These are phyloP conservation scores for Coleophoma crateriformis DNA, from an alignment of 2,329 filamentous ascomycete species.

Conservation along the genomic window DNA sequence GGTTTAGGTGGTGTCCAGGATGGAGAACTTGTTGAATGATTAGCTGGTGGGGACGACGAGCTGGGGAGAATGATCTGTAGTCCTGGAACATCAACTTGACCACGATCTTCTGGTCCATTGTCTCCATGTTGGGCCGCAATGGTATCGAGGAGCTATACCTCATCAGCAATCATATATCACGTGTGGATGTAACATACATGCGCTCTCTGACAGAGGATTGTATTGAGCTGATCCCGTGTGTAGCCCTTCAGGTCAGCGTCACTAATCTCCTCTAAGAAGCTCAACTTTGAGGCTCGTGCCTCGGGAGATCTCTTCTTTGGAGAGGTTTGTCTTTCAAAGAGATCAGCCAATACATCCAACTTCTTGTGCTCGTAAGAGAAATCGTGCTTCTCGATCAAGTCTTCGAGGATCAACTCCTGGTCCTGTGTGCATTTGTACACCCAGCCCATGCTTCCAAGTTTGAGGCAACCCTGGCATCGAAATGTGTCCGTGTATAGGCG, in stretches of 20 bases:
- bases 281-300: constrained; percentile 12
- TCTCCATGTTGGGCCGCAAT: too few species aligned
- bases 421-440: constrained; percentile 71
- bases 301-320: constrained; percentile 16
- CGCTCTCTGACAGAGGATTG: constrained; percentile 43
- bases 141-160: too few species aligned
- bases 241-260: constrained; percentile 38
- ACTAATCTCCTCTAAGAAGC: constrained; percentile 33
- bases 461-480: constrained; percentile 53
- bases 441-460: constrained; percentile 57
- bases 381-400: constrained; percentile 21
- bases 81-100: background rate
- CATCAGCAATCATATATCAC: background rate
- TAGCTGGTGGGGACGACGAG: background rate
- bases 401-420: constrained; percentile 36
- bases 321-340: constrained; percentile 11
- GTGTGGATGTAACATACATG: constrained; percentile 30
- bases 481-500: constrained; percentile 51
- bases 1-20: background rate
- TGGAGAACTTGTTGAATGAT: background rate
- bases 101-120: too few species aligned
- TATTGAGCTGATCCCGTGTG: constrained; percentile 38
- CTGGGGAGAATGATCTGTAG: background rate
- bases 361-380: constrained; percentile 16
- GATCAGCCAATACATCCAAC: constrained; percentile 16